Evolutionary conservation across 306 rosid genomes (phyloP).

Genomic region (Alnus glutinosa): DNA sequence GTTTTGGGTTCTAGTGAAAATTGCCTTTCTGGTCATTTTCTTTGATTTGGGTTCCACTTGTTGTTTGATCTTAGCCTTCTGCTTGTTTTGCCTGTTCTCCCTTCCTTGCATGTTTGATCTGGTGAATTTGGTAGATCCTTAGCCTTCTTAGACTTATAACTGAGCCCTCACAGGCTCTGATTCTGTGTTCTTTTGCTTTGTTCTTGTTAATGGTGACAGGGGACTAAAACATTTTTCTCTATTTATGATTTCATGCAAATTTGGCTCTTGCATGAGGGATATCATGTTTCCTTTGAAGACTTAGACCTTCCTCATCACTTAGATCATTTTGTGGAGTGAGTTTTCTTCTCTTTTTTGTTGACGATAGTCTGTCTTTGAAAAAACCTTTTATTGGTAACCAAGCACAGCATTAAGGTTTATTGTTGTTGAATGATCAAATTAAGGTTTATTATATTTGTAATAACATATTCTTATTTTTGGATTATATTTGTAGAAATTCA

Average conservation of each 20-base stretch:
- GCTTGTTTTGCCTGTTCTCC: neutral
- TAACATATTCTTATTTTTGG: no score
- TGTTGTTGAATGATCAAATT: no score
- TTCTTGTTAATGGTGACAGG: neutral
- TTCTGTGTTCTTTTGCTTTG: neutral
- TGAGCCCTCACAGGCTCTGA: neutral
- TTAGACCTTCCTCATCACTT: constrained; percentile 8
- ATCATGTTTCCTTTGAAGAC: constrained; percentile 7
- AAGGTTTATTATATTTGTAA: no score
- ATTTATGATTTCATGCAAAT: constrained; percentile 6
- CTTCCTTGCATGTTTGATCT: constrained; percentile 25
- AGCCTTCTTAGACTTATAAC: neutral
- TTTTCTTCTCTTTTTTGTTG: constrained; percentile 2
- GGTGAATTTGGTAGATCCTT: constrained; percentile 8
- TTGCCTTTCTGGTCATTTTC: constrained; percentile 24
- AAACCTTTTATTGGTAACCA: no score
- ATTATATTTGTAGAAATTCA: no score
- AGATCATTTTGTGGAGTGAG: constrained; percentile 11
- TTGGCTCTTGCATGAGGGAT: constrained; percentile 3
- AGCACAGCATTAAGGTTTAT: no score
- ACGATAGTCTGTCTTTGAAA: constrained; percentile 6
- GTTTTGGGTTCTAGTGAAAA: constrained; percentile 18
- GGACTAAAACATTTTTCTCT: neutral
- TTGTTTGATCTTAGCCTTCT: constrained; percentile 21
- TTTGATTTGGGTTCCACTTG: constrained; percentile 6